These are phyloP conservation scores for Sextonia rubra DNA, from an alignment of 164 flowering plant genomes.

Conservation along the genomic window DNA sequence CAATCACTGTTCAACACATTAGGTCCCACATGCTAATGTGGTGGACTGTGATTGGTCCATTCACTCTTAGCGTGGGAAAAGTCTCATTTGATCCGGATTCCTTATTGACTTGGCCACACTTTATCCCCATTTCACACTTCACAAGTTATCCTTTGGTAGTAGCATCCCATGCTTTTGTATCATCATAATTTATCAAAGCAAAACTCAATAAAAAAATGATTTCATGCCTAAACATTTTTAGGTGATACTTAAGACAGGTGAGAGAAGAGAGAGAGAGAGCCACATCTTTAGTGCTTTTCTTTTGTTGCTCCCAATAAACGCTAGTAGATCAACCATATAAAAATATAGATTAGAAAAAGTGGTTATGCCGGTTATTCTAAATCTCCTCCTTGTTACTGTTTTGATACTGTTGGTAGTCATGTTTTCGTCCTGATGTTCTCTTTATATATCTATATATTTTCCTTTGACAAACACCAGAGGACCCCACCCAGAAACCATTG, in stretches of 20 bases:
- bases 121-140: neutral
- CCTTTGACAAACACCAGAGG: neutral
- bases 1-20: too few species aligned
- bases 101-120: neutral
- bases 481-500: neutral
- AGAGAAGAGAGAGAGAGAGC: neutral
- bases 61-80: too few species aligned
- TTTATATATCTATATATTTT: neutral
- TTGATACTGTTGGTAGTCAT: conserved; percentile 2
- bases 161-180: neutral
- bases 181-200: neutral
- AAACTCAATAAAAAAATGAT: neutral
- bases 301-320: neutral
- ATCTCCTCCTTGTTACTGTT: conserved; percentile 3
- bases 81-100: too few species aligned
- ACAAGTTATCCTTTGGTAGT: neutral
- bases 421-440: neutral
- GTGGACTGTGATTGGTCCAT: too few species aligned
- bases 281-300: neutral
- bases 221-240: neutral
- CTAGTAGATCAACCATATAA: neutral
- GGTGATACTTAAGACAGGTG: neutral
- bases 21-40: too few species aligned
- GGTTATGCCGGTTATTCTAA: neutral
- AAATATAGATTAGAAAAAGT: neutral